A percentile compares a stretch with the other conserved stretches of the same genome.
These are phyloP conservation scores for Solanum bulbocastanum DNA, from an alignment of 257 asterid genomes.

Conservation along the genomic window DNA sequence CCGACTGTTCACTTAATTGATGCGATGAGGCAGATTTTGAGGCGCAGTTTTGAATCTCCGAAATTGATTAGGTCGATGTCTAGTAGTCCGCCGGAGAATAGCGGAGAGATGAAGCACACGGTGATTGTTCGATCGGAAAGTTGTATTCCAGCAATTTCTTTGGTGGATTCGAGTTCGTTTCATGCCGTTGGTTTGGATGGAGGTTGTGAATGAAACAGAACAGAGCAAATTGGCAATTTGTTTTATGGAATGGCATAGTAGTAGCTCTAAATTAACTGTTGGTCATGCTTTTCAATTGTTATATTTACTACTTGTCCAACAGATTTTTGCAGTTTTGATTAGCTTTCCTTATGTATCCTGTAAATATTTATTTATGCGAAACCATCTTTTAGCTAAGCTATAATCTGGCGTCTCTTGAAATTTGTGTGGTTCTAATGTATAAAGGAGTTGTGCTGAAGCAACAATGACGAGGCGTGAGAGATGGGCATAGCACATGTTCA, in stretches of 20 bases:
- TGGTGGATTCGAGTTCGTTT: slow-evolving; percentile 19
- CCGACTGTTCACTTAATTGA: slow-evolving; percentile 44
- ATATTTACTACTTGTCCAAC: not conserved
- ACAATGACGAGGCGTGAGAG: not conserved
- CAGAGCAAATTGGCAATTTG: not conserved
- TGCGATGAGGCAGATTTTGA: slow-evolving; percentile 52
- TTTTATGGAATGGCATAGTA: not conserved
- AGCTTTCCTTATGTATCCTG: not conserved
- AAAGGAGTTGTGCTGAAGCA: too few relatives aligned
- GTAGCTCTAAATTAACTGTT: not conserved
- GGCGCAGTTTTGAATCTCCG: slow-evolving; percentile 43
- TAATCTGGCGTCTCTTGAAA: not conserved
- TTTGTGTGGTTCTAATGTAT: not conserved
- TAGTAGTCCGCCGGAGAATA: slow-evolving; percentile 19
- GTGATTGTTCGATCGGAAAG: slow-evolving; percentile 36
- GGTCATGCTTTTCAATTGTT: not conserved
- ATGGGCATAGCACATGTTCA: not conserved
- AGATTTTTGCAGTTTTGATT: not conserved
- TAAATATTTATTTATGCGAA: not conserved
- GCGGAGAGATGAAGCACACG: not conserved
- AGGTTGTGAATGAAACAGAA: not conserved
- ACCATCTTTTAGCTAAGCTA: not conserved
- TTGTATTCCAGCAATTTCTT: slow-evolving; percentile 39
- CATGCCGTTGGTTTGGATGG: slow-evolving; percentile 15
- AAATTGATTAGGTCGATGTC: slow-evolving; percentile 31